Evolutionary conservation across 2,329 filamentous ascomycete genomes (phyloP).

Genomic region (Aphanocladium album): DNA sequence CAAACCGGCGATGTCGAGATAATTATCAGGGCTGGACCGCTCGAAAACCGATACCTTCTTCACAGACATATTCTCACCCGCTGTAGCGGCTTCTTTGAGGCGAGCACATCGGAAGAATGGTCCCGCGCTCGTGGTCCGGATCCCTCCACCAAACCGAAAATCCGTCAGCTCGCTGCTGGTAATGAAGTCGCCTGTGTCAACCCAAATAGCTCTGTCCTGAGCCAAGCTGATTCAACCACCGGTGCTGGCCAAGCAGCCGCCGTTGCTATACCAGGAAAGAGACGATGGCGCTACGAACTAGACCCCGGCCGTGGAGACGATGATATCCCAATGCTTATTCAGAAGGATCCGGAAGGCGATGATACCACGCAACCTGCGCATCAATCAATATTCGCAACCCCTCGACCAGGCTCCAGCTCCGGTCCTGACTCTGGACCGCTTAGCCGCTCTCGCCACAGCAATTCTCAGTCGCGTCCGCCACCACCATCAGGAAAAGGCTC

Average conservation of each 20-base stretch:
- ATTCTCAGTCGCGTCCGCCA: constrained; percentile 46
- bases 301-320: constrained; percentile 67
- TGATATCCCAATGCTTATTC: constrained; percentile 83
- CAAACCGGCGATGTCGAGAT: constrained; percentile 93
- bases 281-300: constrained; percentile 81
- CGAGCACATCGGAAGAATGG: constrained; percentile 77
- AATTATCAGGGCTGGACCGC: constrained; percentile 57
- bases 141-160: constrained; percentile 8
- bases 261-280: constrained; percentile 27
- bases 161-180: constrained; percentile 23
- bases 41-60: constrained; percentile 76
- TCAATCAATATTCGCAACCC: constrained; percentile 29
- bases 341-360: constrained; percentile 51
- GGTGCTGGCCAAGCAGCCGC: background rate
- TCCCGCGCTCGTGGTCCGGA: constrained; percentile 23
- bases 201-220: constrained; percentile 6
- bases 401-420: constrained; percentile 40
- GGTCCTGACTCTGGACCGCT: constrained; percentile 29
- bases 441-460: constrained; percentile 28
- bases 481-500: constrained; percentile 12
- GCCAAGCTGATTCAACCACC: constrained; percentile 9
- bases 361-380: constrained; percentile 20
- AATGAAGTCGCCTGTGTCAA: constrained; percentile 40
- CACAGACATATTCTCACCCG: constrained; percentile 83
- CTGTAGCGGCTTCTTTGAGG: constrained; percentile 91